Evolutionary conservation across 805 yeast genomes (phyloP).

Genomic region (Komagataella populi): DNA sequence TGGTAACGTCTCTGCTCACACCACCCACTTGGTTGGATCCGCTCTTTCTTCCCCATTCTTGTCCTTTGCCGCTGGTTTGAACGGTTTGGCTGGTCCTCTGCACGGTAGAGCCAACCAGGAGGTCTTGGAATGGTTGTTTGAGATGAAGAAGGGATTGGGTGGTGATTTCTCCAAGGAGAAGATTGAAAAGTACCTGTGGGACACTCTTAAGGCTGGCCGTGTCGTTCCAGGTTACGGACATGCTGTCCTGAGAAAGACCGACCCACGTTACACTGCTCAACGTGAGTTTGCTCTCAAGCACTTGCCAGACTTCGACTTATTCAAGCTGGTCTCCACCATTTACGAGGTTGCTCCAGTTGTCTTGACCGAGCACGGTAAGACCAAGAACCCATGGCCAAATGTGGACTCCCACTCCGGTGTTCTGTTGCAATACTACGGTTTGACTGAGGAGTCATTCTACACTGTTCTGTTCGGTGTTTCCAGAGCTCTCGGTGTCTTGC

Average conservation of each 20-base stretch:
- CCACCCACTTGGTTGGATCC: slow-evolving; percentile 77
- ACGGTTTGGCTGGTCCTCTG: slow-evolving; percentile 80
- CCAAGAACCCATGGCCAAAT: slow-evolving; percentile 90
- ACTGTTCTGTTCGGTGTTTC: slow-evolving; percentile 80
- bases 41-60: slow-evolving; percentile 70
- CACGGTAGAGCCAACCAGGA: slow-evolving; percentile 87
- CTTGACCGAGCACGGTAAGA: slow-evolving; percentile 74
- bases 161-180: slow-evolving; percentile 59
- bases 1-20: slow-evolving; percentile 80
- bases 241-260: slow-evolving; percentile 79
- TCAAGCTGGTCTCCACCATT: slow-evolving; percentile 64
- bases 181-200: slow-evolving; percentile 69
- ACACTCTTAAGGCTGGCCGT: slow-evolving; percentile 66
- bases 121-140: slow-evolving; percentile 69
- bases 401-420: slow-evolving; percentile 86
- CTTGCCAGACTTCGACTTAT: slow-evolving; percentile 68
- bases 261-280: slow-evolving; percentile 80
- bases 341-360: slow-evolving; percentile 78
- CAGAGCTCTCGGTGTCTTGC: slow-evolving; percentile 77
- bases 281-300: slow-evolving; percentile 67
- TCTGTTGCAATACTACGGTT: slow-evolving; percentile 72
- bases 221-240: slow-evolving; percentile 87
- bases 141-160: slow-evolving; percentile 49
- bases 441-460: slow-evolving; percentile 72
- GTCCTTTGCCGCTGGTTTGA: slow-evolving; percentile 69